Conservation (phyloP, 352 stramenopile species). For the Globisporangium polare region DNA sequence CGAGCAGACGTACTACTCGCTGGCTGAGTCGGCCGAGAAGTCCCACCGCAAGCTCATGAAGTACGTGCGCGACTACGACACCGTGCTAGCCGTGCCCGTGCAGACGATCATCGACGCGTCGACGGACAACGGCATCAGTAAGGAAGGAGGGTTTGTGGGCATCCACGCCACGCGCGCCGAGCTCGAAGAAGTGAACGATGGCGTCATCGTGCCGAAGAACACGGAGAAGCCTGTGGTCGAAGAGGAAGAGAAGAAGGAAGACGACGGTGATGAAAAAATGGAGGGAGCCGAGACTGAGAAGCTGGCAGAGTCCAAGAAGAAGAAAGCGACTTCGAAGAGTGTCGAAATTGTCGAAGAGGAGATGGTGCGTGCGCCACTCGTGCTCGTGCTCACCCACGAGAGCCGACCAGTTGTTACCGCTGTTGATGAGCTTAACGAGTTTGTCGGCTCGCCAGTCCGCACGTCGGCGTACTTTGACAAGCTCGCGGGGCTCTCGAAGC, state of each 20-base stretch:
- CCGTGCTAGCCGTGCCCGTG: slow-evolving; percentile 76
- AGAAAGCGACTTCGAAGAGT: not conserved
- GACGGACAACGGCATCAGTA: slow-evolving; percentile 78
- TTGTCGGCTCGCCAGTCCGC: slow-evolving; percentile 6
- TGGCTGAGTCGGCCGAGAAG: slow-evolving; percentile 96
- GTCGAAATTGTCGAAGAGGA: slow-evolving; percentile 1
- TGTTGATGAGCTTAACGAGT: slow-evolving; percentile 2
- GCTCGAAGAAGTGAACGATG: slow-evolving; percentile 46
- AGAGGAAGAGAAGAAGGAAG: slow-evolving; percentile 17
- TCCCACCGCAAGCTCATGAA: slow-evolving; percentile 99
- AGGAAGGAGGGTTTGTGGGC: slow-evolving; percentile 75
- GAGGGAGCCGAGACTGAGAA: not conserved
- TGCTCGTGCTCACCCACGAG: slow-evolving; percentile 13
- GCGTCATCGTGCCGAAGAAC: slow-evolving; percentile 36
- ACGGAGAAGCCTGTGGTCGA: slow-evolving; percentile 10
- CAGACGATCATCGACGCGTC: slow-evolving; percentile 87
- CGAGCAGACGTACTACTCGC: slow-evolving; percentile 99
- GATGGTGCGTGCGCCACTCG: slow-evolving; percentile 4
- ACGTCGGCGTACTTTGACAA: slow-evolving; percentile 49
- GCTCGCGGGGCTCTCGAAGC: slow-evolving; percentile 53
- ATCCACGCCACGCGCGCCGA: slow-evolving; percentile 69
- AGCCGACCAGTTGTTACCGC: not conserved
- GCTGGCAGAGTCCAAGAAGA: slow-evolving; percentile 13
- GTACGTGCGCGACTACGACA: slow-evolving; percentile 92
- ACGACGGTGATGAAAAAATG: slow-evolving; percentile 6